Conservation (phyloP, 2,329 filamentous ascomycete genomes). For the Trichoderma oligosporum region DNA sequence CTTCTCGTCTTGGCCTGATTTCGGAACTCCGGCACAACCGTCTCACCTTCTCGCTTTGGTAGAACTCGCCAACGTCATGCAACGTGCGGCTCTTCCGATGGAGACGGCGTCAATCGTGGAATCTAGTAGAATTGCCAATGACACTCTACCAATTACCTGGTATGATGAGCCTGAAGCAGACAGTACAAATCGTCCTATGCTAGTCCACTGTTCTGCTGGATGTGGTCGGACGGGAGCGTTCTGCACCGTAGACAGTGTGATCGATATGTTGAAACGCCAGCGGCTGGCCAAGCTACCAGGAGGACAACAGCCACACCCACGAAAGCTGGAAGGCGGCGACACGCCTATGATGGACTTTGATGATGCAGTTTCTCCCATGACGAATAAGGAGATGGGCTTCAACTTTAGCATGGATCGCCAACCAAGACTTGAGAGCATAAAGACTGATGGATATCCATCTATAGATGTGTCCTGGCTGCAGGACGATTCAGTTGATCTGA, state of each 20-base stretch:
- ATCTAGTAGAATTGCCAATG: conserved; percentile 28
- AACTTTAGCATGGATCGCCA: conserved; percentile 21
- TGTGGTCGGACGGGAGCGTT: conserved; percentile 96
- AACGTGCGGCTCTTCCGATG: conserved; percentile 51
- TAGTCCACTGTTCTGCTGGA: conserved; percentile 94
- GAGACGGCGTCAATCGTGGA: conserved; percentile 40
- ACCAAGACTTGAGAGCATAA: conserved; percentile 21
- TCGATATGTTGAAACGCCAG: conserved; percentile 95
- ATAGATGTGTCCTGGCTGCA: conserved; percentile 62
- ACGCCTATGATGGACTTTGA: conserved; percentile 41
- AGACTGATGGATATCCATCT: conserved; percentile 17
- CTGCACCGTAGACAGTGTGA: conserved; percentile 91
- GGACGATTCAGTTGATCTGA: conserved; percentile 69
- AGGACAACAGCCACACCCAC: conserved; percentile 2
- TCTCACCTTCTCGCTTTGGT: conserved; percentile 81
- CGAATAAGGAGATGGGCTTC: conserved; percentile 27
- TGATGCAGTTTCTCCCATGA: conserved; percentile 30
- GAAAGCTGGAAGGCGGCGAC: conserved; percentile 43
- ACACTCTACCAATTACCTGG: conserved; percentile 41
- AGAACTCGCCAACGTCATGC: conserved; percentile 79
- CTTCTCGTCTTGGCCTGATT: conserved; percentile 96
- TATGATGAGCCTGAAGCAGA: conserved; percentile 59
- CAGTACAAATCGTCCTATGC: conserved; percentile 59
- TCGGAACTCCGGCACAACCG: conserved; percentile 86
- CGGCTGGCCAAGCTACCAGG: conserved; percentile 38